Conservation (phyloP, 2,329 filamentous ascomycete species). For the Sclerotinia minor region DNA sequence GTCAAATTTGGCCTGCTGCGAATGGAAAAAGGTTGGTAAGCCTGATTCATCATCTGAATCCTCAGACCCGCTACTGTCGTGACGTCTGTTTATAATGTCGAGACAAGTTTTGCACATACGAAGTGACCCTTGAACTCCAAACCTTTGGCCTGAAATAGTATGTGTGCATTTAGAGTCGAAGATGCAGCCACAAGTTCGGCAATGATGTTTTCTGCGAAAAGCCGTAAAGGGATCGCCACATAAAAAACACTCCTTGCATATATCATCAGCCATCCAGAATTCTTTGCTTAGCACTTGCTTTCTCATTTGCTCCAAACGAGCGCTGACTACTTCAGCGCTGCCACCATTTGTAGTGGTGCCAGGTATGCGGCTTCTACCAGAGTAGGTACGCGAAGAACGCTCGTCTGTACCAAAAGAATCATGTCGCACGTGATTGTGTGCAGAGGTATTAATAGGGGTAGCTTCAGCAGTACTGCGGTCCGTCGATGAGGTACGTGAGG, state of each 20-base stretch:
- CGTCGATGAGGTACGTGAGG: conserved; percentile 59
- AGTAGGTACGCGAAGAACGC: conserved; percentile 44
- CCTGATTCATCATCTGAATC: conserved; percentile 79
- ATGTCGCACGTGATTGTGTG: conserved; percentile 58
- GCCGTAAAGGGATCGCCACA: conserved; percentile 90
- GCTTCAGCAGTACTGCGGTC: conserved; percentile 58
- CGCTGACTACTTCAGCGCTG: conserved; percentile 59
- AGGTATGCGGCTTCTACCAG: conserved; percentile 52
- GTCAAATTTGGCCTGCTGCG: conserved; percentile 51
- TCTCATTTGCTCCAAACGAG: conserved; percentile 69
- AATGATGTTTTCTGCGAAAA: conserved; percentile 95
- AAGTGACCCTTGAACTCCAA: conserved; percentile 81
- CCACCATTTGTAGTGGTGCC: conserved; percentile 59
- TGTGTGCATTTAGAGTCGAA: conserved; percentile 96
- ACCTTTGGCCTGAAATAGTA: conserved; percentile 82
- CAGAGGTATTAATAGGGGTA: conserved; percentile 58
- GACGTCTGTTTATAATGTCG: conserved; percentile 83
- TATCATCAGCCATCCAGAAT: conserved; percentile 99
- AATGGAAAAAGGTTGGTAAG: conserved; percentile 61
- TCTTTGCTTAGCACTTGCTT: conserved; percentile 90
- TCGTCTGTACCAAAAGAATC: conserved; percentile 54
- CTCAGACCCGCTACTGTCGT: conserved; percentile 83
- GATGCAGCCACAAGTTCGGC: conserved; percentile 93
- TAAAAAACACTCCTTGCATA: conserved; percentile 93
- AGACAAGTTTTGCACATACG: conserved; percentile 93